Evolutionary conservation across 169 alveolate species (phyloP), one percentile per base, ranked within the genome.

Genomic region (Cryptosporidium parvum): DNA sequence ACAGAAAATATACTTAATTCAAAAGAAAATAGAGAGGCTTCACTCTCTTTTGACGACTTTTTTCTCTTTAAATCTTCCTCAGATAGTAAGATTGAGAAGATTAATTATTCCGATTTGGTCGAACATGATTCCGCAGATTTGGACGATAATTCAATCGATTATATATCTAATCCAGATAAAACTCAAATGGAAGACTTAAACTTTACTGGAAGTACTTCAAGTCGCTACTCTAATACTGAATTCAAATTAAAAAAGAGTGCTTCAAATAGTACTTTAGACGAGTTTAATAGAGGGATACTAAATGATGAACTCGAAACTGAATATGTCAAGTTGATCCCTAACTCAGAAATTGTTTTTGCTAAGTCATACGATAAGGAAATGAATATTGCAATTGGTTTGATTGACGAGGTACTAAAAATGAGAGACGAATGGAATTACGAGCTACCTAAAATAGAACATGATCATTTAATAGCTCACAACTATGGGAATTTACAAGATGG

Each of bases 401-500:
- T 80, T 21, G 75, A 65, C 31, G 89, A 80, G 39, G 89, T 80
- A 6, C 35, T 80, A 16, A 80, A 80, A 42, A 80, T 80, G 56
- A 80, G 89, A 80, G 89, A 80, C 29, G 89, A 80, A 33, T 80
- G 89, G 89, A 53, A 45, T 29, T 8, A 42, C 26, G 80, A 80
- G 26, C 70, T 42, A 10, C 89, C 89, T 37, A 61, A 5, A 23
- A n/a, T 61, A 21, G 80, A 80, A 39, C 61, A 61, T 33, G 75
- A 80, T 14, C 59, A 80, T 65, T 37, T 56, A 62, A 51, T 59
- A 37, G 3, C 35, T 31, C 59, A 80, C 23, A 80, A 62, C 37
- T 80, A 62, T 80, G 73, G 62, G 39, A 12, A 80, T 48, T 23
- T 44, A 29, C 73, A 80, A 14, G 89, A 80, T 12, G 71, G 86